Evolutionary conservation across 73 alveolate species (phyloP).

Genomic region (Symbiodinium pilosum): DNA sequence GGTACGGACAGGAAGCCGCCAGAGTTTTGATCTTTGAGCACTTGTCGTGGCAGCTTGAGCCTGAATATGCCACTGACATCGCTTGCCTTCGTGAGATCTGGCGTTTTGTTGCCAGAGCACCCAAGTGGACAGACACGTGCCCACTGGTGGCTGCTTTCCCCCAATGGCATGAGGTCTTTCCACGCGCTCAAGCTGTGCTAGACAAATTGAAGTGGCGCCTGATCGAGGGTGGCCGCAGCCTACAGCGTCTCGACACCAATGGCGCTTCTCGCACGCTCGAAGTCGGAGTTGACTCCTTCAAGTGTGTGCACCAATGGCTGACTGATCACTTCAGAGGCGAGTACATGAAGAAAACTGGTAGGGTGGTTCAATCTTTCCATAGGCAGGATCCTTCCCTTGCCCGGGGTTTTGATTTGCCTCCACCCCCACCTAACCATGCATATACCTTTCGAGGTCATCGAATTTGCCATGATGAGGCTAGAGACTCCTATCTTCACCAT

Average conservation of each 20-base stretch:
- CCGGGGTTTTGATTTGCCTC: neutral
- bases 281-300: neutral
- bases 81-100: neutral
- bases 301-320: neutral
- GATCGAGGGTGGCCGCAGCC: neutral
- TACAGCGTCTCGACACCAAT: neutral
- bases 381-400: neutral
- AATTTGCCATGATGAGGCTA: neutral
- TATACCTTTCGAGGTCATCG: neutral
- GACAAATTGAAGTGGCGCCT: neutral
- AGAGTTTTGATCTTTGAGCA: neutral
- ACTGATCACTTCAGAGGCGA: neutral
- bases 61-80: neutral
- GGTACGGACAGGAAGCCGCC: neutral
- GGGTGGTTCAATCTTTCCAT: neutral
- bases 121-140: neutral
- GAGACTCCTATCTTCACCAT: neutral
- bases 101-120: neutral
- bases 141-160: neutral
- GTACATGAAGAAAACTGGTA: neutral
- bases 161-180: neutral
- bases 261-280: neutral
- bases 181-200: neutral
- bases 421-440: neutral
- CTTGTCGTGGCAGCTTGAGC: neutral